These are phyloP conservation scores for Laguncularia racemosa DNA, from an alignment of 345 rosid genomes.

Conservation along the genomic window DNA sequence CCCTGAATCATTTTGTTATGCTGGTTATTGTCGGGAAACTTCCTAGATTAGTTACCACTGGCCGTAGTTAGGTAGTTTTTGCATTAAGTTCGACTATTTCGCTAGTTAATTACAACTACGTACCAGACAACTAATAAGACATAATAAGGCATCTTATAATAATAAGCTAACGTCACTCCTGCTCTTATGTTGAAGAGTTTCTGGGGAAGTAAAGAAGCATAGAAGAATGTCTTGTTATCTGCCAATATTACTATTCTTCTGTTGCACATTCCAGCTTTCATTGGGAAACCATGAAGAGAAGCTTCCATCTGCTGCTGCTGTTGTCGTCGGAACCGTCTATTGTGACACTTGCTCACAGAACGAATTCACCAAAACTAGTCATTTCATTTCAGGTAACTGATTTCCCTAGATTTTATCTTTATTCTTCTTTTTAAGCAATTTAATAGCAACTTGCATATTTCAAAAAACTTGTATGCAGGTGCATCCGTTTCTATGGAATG, in stretches of 20 bases:
- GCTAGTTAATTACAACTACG: no score
- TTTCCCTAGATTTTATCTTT: not conserved
- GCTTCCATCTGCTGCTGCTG: slow-evolving; percentile 52
- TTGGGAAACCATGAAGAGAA: slow-evolving; percentile 27
- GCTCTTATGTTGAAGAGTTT: no score
- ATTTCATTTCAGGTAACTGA: slow-evolving; percentile 71
- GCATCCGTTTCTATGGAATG: slow-evolving; percentile 74
- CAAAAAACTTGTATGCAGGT: slow-evolving; percentile 33
- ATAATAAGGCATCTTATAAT: no score
- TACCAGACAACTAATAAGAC: no score
- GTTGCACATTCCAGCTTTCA: slow-evolving; percentile 17
- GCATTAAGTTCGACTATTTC: no score
- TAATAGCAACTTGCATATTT: not conserved
- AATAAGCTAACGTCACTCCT: no score
- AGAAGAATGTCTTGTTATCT: slow-evolving; percentile 29
- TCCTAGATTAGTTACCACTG: no score
- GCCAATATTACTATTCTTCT: slow-evolving; percentile 15
- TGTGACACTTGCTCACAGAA: slow-evolving; percentile 77
- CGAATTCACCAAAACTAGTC: slow-evolving; percentile 41
- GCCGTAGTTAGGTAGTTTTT: no score
- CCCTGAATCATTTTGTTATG: no score
- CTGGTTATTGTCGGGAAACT: no score
- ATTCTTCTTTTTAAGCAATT: not conserved
- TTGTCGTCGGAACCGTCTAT: slow-evolving; percentile 80
- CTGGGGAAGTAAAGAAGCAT: not conserved